Evolutionary conservation across 805 yeast genomes (phyloP).

Genomic region (Wickerhamiella spandovensis): DNA sequence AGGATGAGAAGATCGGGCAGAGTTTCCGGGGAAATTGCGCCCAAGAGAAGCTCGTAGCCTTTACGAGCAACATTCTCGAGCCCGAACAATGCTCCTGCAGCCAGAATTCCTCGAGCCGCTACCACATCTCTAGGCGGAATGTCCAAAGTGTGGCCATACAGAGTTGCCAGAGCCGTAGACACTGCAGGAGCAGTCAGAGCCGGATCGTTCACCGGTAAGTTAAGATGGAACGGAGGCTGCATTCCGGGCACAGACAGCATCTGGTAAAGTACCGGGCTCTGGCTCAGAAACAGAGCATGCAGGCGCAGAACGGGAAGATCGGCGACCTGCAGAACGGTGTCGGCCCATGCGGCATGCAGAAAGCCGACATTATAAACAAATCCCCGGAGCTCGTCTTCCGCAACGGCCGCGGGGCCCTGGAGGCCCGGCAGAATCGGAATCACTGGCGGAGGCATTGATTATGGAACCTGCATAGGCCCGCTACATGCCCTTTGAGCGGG

Average conservation of each 20-base stretch:
- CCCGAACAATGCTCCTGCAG: constrained; percentile 21
- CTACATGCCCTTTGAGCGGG: no score
- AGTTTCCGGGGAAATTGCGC: constrained; percentile 10
- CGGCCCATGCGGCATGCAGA: constrained; percentile 23
- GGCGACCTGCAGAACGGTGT: constrained; percentile 19
- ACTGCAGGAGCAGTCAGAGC: constrained; percentile 18
- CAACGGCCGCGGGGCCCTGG: not conserved
- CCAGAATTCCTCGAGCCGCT: constrained; percentile 20
- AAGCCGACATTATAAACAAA: not conserved
- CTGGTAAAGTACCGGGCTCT: constrained; percentile 22
- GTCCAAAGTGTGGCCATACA: constrained; percentile 22
- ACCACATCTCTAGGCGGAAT: constrained; percentile 11
- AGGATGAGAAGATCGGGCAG: constrained; percentile 17
- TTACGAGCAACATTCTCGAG: constrained; percentile 17
- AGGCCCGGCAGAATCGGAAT: not conserved
- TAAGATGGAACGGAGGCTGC: constrained; percentile 21
- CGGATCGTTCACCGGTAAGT: constrained; percentile 15
- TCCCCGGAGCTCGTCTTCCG: not conserved
- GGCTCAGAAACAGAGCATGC: constrained; percentile 24
- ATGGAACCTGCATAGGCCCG: no score
- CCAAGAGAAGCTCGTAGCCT: constrained; percentile 13
- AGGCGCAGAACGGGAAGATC: constrained; percentile 20
- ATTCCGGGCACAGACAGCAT: constrained; percentile 11
- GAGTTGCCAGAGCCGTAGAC: constrained; percentile 23
- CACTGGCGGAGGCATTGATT: not conserved